Percentiles rank a stretch among this genome's conserved stretches.
Conservation (phyloP, 2,329 filamentous ascomycete genomes). For the Colletotrichum chrysophilum region DNA sequence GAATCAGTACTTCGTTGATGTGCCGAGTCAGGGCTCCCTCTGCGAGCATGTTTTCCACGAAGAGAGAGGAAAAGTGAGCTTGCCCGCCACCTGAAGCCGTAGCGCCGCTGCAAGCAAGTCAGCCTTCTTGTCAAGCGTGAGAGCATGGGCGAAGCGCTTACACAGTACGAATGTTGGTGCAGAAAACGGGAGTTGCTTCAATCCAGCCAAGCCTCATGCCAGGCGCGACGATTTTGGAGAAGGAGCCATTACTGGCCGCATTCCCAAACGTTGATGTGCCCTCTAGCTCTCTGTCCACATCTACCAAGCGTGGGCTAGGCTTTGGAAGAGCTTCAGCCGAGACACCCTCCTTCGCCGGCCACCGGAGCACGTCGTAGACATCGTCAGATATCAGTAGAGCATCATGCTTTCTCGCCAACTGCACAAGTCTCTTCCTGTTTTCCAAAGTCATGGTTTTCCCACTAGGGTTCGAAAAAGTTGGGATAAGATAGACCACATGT, state of each 20-base stretch:
- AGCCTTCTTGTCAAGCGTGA: background rate
- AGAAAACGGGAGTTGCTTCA: slow-evolving; percentile 67
- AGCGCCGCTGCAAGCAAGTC: slow-evolving; percentile 57
- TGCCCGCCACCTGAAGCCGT: slow-evolving; percentile 35
- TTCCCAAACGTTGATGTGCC: slow-evolving; percentile 77
- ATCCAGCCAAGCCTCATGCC: slow-evolving; percentile 86
- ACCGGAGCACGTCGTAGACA: slow-evolving; percentile 92
- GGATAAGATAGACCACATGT: slow-evolving; percentile 86
- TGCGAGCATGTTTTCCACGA: slow-evolving; percentile 42
- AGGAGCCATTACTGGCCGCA: slow-evolving; percentile 85
- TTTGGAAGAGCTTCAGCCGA: slow-evolving; percentile 32
- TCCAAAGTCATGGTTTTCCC: slow-evolving; percentile 78
- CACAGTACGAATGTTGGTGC: slow-evolving; percentile 54
- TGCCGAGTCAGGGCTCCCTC: slow-evolving; percentile 48
- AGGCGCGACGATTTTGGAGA: slow-evolving; percentile 85
- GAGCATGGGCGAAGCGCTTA: slow-evolving; percentile 39
- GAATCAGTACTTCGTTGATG: slow-evolving; percentile 48
- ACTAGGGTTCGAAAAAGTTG: slow-evolving; percentile 88
- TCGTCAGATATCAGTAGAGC: slow-evolving; percentile 86
- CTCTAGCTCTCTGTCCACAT: slow-evolving; percentile 62
- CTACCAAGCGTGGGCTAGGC: slow-evolving; percentile 78
- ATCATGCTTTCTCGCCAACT: slow-evolving; percentile 77
- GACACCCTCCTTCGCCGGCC: slow-evolving; percentile 46
- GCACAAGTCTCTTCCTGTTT: slow-evolving; percentile 72
- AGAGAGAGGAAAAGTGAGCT: background rate